Evolutionary conservation across 2,329 filamentous ascomycete species (phyloP), one percentile per base, ranked within the genome.

Genomic region (Colletotrichum sp.): DNA sequence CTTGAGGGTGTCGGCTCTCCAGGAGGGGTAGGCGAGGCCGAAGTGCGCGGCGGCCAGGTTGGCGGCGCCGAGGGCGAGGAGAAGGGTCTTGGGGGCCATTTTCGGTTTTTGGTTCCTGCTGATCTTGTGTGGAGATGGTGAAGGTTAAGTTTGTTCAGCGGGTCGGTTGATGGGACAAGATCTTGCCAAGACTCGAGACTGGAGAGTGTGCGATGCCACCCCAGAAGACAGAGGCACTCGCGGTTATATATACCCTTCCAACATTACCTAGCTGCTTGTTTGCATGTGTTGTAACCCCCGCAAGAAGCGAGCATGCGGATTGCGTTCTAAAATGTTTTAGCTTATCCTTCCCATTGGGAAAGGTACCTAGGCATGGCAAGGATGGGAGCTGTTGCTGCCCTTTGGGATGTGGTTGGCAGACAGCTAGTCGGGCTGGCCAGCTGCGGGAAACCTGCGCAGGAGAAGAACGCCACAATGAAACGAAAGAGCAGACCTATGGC

Each of bases 31-130:
- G 15, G 81, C 79, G 72, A 91, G 80, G 55, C 82, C 82, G 80
- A 90, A 91, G 81, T 91, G 89, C 55, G 88, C 89, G 26, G 85
- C 80, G 44, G 83, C 86, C 34, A 86, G 79, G 57, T 84, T 83
- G 24, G 81, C 80, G 39, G 83, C 82, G 34, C 84, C 82, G 78
- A 88, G 76, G 69, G 81, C 77, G 72, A 82, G 59, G 79, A 85
- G 68, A 39, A 85, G 69, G 39, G 81, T 79, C 75, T 82, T 82
- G 79, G 79, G 76, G 62, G 80, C 77, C 82, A 87, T 84, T 70
- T n/a, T 68, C 15, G 64, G n/a, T 44, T 26, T 34, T 10, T 55
- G 49, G 39, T 15, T 24, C 57, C 18, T 57, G 10, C 44, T 24
- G 39, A 57, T 32, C 52, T 60, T 32, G 26, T 5, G 44, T 52